These are phyloP conservation scores for Arachnopeziza araneosa DNA, from an alignment of 2,329 filamentous ascomycete species.

Conservation along the genomic window DNA sequence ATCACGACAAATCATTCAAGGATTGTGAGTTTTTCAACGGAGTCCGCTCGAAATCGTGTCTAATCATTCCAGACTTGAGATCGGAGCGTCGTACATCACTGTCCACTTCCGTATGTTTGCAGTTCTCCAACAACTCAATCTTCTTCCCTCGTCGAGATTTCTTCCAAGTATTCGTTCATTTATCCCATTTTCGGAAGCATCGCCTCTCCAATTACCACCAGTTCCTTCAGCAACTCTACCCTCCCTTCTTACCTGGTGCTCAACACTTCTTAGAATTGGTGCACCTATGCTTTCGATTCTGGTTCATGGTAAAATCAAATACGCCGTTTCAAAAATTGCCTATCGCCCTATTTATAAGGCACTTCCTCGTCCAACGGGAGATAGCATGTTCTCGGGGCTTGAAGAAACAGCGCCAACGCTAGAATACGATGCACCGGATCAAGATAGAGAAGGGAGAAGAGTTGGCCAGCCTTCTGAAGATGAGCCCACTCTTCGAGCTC, in stretches of 20 bases:
- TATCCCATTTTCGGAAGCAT: constrained; percentile 25
- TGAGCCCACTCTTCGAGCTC: constrained; percentile 25
- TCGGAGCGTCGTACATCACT: constrained; percentile 20
- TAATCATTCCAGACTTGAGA: constrained; percentile 22
- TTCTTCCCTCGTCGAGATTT: constrained; percentile 19
- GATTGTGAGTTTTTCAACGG: constrained; percentile 8
- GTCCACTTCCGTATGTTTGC: constrained; percentile 29
- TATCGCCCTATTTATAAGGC: constrained; percentile 27
- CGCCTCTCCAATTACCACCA: constrained; percentile 22
- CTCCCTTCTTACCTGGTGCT: constrained; percentile 16
- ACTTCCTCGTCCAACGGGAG: constrained; percentile 27
- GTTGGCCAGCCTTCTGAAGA: constrained; percentile 13
- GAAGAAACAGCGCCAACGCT: constrained; percentile 13
- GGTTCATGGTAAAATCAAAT: constrained; percentile 21
- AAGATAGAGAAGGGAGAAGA: background rate
- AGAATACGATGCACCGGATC: constrained; percentile 23
- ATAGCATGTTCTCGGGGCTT: constrained; percentile 24
- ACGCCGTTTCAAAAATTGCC: constrained; percentile 17
- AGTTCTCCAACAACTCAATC: constrained; percentile 28
- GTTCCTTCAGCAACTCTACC: constrained; percentile 6
- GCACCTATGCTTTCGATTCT: constrained; percentile 25
- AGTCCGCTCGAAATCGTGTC: background rate
- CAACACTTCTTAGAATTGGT: constrained; percentile 12
- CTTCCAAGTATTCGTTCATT: constrained; percentile 24
- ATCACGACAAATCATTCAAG: constrained; percentile 2